These are phyloP conservation scores for Tylopilus intermedius DNA, from an alignment of 768 basidiomycete genomes.

Conservation along the genomic window DNA sequence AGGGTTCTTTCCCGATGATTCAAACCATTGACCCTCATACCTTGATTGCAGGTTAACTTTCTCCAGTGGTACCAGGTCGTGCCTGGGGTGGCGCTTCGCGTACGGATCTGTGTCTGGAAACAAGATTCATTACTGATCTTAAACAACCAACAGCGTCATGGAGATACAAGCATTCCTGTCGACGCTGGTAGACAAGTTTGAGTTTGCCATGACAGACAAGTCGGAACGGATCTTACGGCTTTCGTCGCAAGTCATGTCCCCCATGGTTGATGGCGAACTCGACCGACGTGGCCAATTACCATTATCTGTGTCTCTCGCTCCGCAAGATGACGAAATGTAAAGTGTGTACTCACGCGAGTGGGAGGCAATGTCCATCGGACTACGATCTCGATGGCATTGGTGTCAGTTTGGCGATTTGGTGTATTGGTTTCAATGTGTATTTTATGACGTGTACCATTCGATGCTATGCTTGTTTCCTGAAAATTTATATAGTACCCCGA, in stretches of 20 bases:
- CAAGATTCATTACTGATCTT: not conserved
- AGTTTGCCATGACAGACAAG: constrained; percentile 38
- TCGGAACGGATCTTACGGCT: constrained; percentile 21
- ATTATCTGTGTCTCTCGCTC: too few species aligned
- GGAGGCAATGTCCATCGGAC: too few species aligned
- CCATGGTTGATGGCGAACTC: constrained; percentile 31
- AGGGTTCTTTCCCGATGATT: not conserved
- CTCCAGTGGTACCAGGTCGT: constrained; percentile 10
- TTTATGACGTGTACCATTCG: too few species aligned
- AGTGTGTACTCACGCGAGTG: too few species aligned
- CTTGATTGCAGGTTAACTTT: constrained; percentile 15
- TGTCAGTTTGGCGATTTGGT: too few species aligned
- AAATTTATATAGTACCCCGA: too few species aligned
- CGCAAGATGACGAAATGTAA: too few species aligned
- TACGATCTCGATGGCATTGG: too few species aligned
- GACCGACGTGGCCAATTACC: too few species aligned
- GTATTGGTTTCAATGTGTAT: too few species aligned
- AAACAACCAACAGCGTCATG: constrained; percentile 26
- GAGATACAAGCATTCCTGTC: constrained; percentile 55
- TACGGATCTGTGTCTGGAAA: constrained; percentile 2
- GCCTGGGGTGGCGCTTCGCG: constrained; percentile 29
- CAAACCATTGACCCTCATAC: too few species aligned
- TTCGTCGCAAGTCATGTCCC: constrained; percentile 28
- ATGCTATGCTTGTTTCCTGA: too few species aligned
- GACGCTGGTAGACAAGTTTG: constrained; percentile 50